phyloP scores from a whole-genome alignment of 78 protist species.

The Guillardia theta region DNA sequence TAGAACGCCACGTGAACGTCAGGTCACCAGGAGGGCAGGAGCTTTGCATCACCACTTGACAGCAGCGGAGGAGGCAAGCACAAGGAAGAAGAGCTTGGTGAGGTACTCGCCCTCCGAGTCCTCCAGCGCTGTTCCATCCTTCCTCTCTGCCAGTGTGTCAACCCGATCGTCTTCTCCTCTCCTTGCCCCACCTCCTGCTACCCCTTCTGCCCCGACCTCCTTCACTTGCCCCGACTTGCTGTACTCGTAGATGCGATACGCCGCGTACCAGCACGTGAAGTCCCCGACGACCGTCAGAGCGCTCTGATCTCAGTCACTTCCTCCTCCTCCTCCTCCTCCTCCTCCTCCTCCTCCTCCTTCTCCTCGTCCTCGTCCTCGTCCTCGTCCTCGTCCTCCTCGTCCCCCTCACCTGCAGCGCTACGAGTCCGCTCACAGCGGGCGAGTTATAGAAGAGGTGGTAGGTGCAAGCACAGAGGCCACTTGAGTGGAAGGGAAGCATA shows the following conservation, averaged over 20 bases:
- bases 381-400: not conserved
- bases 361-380: not conserved
- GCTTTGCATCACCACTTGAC: not conserved
- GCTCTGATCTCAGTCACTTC: too few species aligned
- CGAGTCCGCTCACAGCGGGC: not conserved
- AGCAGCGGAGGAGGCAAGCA: not conserved
- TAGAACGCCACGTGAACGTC: not conserved
- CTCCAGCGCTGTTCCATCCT: not conserved
- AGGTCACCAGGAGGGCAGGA: not conserved
- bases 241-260: not conserved
- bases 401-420: too few species aligned
- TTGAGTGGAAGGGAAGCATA: constrained; percentile 34
- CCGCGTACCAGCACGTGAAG: constrained; percentile 12
- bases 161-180: not conserved
- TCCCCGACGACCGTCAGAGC: constrained; percentile 26
- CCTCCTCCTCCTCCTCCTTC: not conserved
- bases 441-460: constrained; percentile 29
- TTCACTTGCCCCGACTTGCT: not conserved
- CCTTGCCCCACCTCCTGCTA: not conserved
- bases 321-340: not conserved
- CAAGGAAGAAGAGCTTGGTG: not conserved
- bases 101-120: not conserved
- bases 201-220: not conserved
- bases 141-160: not conserved
- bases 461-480: constrained; percentile 29